Evolutionary conservation across 345 rosid species (phyloP).

Genomic region (Turritis glabra): DNA sequence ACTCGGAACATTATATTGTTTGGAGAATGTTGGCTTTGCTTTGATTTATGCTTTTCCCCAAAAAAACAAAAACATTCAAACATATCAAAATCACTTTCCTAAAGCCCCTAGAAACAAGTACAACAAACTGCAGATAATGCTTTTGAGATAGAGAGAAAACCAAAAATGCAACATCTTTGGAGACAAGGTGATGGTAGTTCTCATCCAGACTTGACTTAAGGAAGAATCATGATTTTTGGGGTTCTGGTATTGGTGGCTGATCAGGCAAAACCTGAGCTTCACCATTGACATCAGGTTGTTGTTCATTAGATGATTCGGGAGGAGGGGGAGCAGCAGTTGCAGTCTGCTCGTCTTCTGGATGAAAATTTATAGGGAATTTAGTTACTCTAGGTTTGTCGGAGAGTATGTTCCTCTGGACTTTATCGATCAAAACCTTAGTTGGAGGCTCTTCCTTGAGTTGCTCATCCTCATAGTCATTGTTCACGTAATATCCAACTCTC

Average conservation of each 20-base stretch:
- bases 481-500: constrained; percentile 89
- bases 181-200: neutral
- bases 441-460: constrained; percentile 95
- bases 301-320: constrained; percentile 28
- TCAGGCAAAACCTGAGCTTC: constrained; percentile 25
- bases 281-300: constrained; percentile 17
- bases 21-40: neutral
- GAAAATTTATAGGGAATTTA: constrained; percentile 92
- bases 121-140: constrained; percentile 2
- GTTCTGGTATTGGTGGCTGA: constrained; percentile 10
- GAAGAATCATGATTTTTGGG: constrained; percentile 2
- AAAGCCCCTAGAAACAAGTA: constrained; percentile 10
- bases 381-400: constrained; percentile 94
- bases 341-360: constrained; percentile 68
- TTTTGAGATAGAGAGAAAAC: neutral
- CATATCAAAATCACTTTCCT: constrained; percentile 5
- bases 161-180: neutral
- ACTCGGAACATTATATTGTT: neutral
- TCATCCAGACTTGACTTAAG: neutral
- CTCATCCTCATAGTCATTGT: constrained; percentile 91
- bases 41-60: neutral
- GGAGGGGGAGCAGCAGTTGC: constrained; percentile 74
- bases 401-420: constrained; percentile 83
- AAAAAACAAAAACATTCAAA: neutral
- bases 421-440: constrained; percentile 68